Percentiles rank a stretch among this genome's conserved stretches.
Evolutionary conservation across 805 yeast genomes (phyloP).

Genomic region (Pichia nanzhaoensis): DNA sequence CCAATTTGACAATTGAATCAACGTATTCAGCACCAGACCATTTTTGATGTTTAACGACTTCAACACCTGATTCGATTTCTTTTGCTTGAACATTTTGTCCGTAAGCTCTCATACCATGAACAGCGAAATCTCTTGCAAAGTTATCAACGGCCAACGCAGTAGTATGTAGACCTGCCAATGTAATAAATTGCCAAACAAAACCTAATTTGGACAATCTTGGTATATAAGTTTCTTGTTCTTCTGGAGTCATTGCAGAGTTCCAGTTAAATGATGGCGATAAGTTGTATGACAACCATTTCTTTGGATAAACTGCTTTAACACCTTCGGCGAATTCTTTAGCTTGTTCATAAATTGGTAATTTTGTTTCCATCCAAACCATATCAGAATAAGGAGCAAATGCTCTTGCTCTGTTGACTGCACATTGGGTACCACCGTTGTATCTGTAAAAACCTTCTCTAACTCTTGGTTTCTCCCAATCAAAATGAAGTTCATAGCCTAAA

Average conservation of each 20-base stretch:
- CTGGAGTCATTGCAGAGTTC: constrained; percentile 85
- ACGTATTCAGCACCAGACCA: constrained; percentile 99
- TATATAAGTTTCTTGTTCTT: constrained; percentile 88
- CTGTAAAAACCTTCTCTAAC: constrained; percentile 97
- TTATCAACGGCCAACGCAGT: constrained; percentile 87
- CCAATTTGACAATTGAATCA: constrained; percentile 82
- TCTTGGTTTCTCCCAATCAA: constrained; percentile 93
- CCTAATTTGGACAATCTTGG: constrained; percentile 81
- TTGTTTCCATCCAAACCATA: constrained; percentile 97
- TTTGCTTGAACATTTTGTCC: constrained; percentile 81
- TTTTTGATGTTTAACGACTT: constrained; percentile 95
- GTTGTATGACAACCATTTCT: constrained; percentile 95
- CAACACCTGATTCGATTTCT: constrained; percentile 85
- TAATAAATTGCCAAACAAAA: constrained; percentile 95
- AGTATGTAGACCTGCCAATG: constrained; percentile 94
- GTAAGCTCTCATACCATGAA: constrained; percentile 92
- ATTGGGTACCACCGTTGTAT: constrained; percentile 92
- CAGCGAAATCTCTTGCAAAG: constrained; percentile 71
- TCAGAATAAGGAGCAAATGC: constrained; percentile 94
- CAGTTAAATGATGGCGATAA: constrained; percentile 97
- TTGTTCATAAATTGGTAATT: constrained; percentile 87
- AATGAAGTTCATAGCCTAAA: constrained; percentile 75
- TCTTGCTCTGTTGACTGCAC: constrained; percentile 95
- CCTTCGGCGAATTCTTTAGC: constrained; percentile 95
- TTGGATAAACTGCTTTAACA: constrained; percentile 71